Percentiles rank a stretch among this genome's conserved stretches.
Conservation (phyloP, 306 rosid genomes). For the Inga oerstediana region DNA sequence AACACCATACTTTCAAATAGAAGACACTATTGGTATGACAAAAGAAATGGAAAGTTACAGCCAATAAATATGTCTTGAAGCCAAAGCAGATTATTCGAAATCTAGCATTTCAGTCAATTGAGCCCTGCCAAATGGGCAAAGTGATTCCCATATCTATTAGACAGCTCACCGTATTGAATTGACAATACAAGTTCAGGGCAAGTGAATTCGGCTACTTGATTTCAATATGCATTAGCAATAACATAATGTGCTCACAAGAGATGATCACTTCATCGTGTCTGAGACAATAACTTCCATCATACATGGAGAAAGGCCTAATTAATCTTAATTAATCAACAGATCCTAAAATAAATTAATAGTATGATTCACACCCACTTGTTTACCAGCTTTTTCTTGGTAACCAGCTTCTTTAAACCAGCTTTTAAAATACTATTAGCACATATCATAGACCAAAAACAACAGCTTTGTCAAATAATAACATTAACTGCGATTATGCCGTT, state of each 20-base stretch:
- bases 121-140: neutral
- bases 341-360: neutral
- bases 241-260: neutral
- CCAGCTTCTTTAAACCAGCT: neutral
- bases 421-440: neutral
- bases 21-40: neutral
- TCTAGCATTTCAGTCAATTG: neutral
- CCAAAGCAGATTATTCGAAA: neutral
- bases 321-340: neutral
- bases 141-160: neutral
- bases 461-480: neutral
- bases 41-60: constrained; percentile 7
- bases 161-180: neutral
- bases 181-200: constrained; percentile 3
- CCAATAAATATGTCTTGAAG: neutral
- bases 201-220: neutral
- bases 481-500: neutral
- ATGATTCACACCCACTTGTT: neutral
- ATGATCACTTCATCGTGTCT: neutral
- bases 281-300: neutral
- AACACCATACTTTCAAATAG: neutral
- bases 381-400: neutral
- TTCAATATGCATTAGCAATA: neutral
- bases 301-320: neutral
- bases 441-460: neutral